Evolutionary conservation across 139 green algal species (phyloP).

Genomic region (Tetradesmus obliquus): DNA sequence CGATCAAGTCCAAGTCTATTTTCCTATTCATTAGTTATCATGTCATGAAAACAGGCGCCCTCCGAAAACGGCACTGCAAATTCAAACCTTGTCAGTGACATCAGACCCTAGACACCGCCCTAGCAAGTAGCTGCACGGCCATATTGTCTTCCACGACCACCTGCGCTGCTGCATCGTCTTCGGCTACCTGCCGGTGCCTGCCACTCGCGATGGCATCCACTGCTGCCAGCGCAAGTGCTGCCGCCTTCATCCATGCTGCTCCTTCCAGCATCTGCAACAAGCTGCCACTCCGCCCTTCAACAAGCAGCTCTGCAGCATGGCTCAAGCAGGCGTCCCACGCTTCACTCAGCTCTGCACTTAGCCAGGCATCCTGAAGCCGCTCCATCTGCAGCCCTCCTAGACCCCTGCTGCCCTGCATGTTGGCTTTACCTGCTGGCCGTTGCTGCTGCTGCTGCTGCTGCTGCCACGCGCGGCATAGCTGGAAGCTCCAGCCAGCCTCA

Average conservation of each 20-base stretch:
- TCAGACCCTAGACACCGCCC: not conserved
- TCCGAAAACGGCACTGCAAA: too few species aligned
- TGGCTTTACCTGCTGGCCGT: too few species aligned
- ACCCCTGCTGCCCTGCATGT: not conserved
- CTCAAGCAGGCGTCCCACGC: conserved; percentile 2
- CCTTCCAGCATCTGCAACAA: not conserved
- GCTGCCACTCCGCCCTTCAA: not conserved
- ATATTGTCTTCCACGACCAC: not conserved
- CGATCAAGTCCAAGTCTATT: too few species aligned
- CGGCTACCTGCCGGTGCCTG: not conserved
- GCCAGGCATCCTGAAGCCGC: not conserved
- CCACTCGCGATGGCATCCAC: not conserved
- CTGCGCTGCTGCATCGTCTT: not conserved
- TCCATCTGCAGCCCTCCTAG: not conserved
- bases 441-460: conserved; percentile 3
- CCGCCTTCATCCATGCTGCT: not conserved
- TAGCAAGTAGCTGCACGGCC: not conserved
- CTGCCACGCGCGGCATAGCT: not conserved
- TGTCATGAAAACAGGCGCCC: too few species aligned
- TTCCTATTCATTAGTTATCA: too few species aligned
- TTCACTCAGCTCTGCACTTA: not conserved
- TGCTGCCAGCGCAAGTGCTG: not conserved
- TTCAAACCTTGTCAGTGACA: not conserved
- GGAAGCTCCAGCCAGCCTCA: conserved; percentile 18
- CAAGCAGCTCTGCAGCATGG: conserved; percentile 15